Evolutionary conservation across 805 yeast genomes (phyloP), one percentile per base, ranked within the genome.

Genomic region (Soucietia sequanensis): DNA sequence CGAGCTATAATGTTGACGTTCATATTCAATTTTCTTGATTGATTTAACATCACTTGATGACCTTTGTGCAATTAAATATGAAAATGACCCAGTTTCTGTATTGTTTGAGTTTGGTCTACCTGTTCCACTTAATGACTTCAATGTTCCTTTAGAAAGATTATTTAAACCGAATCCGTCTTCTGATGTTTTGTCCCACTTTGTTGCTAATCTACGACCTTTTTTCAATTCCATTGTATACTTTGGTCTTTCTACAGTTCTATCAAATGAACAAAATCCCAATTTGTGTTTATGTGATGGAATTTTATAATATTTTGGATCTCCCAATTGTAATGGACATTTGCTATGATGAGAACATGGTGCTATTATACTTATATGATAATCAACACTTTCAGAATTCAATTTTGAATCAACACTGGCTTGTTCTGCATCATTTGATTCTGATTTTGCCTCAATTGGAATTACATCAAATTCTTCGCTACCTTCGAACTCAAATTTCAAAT

Each of bases 311-410:
- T 75, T 76, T 2, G 95, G 86, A 32, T 83, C 83, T 10, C 83
- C 81, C 21, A 79, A 70, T 57, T 90, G 97, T 35, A 91, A 62
- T 0, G 98, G 97, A 51, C 97, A 90, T 44, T 68, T 73, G 9
- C 81, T 76, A 49, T 88, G 96, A 55, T 93, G 97, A 1, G 91
- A 61, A 53, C 97, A 93, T 3, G 99, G 99, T 0, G 96, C 96
- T 13, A 91, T 53, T 6, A 91, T 70, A 26, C 75, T 73, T 33
- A 89, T 50, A 44, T 82, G 81, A 51, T 74, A 70, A 52, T 74
- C 59, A 28, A 61, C 62, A 23, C 58, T 49, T 23, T 55, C 59
- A 4, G 44, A 12, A 11, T 44, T 27, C 6, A 48, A 36, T 5
- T 26, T 33, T 9, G 31, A 17, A n/a, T n/a, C 6, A 14, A 27